phyloP scores from a whole-genome alignment of 108 stramenopile species.

The Nitzschia sp. region DNA sequence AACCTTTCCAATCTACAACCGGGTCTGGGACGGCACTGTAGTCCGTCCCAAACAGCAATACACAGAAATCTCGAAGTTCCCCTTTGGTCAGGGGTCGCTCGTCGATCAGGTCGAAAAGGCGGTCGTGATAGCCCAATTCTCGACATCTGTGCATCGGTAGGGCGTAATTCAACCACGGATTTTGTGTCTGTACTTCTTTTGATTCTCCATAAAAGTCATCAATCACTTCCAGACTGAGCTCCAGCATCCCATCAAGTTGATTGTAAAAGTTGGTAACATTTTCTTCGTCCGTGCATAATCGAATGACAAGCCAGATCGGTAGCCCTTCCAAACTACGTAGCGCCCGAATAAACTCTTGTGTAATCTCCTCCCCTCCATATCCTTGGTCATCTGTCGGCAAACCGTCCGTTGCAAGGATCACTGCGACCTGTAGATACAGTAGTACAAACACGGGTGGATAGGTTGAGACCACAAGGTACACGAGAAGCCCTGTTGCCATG shows the following conservation, averaged over 20 bases:
- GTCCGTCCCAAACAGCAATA: constrained; percentile 66
- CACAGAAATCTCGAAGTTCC: constrained; percentile 66
- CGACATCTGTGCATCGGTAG: constrained; percentile 59
- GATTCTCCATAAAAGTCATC: constrained; percentile 70
- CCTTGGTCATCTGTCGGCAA: constrained; percentile 67
- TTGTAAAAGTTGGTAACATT: constrained; percentile 57
- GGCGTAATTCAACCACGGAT: constrained; percentile 67
- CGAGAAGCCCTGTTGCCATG: no score
- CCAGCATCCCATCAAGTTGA: constrained; percentile 51
- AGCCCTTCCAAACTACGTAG: constrained; percentile 38
- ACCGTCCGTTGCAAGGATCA: constrained; percentile 73
- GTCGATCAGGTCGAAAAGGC: constrained; percentile 75
- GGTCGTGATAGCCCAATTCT: constrained; percentile 52
- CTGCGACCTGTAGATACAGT: constrained; percentile 7
- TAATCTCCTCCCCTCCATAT: constrained; percentile 23
- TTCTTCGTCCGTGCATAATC: constrained; percentile 70
- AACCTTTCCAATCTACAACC: constrained; percentile 33
- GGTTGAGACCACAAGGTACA: no score
- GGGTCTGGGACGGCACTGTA: constrained; percentile 46
- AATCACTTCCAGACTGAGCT: constrained; percentile 60
- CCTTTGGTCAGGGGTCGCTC: constrained; percentile 60
- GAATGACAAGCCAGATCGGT: constrained; percentile 63
- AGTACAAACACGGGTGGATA: no score
- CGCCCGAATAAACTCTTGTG: constrained; percentile 36
- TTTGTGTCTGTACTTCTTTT: constrained; percentile 49